Conservation (phyloP, 495 filamentous ascomycete genomes). For the Penicillium crystallinum region DNA sequence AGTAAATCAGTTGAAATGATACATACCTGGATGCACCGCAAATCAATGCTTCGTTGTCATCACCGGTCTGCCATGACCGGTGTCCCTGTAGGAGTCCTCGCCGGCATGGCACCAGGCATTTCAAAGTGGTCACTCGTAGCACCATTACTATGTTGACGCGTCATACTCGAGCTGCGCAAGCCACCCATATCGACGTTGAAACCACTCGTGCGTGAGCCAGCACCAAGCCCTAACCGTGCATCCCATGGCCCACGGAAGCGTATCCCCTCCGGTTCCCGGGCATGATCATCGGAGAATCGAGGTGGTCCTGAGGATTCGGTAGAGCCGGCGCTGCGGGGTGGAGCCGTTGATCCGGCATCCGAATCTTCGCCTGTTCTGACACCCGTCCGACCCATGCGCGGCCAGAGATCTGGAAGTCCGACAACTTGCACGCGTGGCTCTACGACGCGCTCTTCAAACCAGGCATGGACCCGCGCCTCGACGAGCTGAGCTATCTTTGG, state of each 20-base stretch:
- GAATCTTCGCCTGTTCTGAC: constrained; percentile 43
- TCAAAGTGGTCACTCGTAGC: constrained; percentile 30
- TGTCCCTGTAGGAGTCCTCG: constrained; percentile 7
- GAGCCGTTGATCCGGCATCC: constrained; percentile 36
- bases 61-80: background rate
- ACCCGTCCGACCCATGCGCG: constrained; percentile 57
- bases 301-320: constrained; percentile 23
- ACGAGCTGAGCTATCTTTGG: constrained; percentile 96
- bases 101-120: constrained; percentile 33
- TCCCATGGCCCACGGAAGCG: constrained; percentile 32
- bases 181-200: constrained; percentile 36
- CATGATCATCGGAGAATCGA: constrained; percentile 18
- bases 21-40: background rate
- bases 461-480: constrained; percentile 83
- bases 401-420: constrained; percentile 89
- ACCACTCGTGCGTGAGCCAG: constrained; percentile 34
- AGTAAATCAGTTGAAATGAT: background rate
- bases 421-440: constrained; percentile 96
- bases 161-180: constrained; percentile 33
- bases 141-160: constrained; percentile 29
- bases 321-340: constrained; percentile 32
- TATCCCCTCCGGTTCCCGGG: constrained; percentile 29
- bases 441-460: constrained; percentile 96
- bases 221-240: constrained; percentile 30
- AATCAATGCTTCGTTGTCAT: background rate